Conservation (phyloP, 1,284 basidiomycete genomes). For the Amylostereum areolatum region DNA sequence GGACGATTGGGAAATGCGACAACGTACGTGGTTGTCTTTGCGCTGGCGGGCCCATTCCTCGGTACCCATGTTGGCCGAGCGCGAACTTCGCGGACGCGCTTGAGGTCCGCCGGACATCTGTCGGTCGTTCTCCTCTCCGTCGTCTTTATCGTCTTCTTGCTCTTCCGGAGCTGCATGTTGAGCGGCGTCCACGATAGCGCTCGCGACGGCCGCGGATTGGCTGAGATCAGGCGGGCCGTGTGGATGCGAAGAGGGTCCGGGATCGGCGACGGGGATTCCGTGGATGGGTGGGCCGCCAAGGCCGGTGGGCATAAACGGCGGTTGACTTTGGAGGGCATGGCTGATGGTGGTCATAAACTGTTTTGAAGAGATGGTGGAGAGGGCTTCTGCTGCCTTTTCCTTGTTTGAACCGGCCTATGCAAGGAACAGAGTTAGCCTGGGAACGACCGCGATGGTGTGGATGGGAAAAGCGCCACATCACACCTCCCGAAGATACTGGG, state of each 20-base stretch:
- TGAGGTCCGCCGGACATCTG: conserved; percentile 15
- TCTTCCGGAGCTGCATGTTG: conserved; percentile 16
- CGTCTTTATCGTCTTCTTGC: conserved; percentile 31
- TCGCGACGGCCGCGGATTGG: no score
- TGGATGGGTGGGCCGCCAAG: conserved; percentile 6
- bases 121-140: conserved; percentile 24
- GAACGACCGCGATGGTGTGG: no score
- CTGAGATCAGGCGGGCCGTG: conserved; percentile 46
- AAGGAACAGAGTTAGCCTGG: no score
- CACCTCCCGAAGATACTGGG: no score
- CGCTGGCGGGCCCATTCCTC: conserved; percentile 80
- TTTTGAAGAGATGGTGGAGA: no score
- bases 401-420: no score
- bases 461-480: no score
- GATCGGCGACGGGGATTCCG: conserved; percentile 31
- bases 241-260: conserved; percentile 70
- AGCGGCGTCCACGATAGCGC: no score
- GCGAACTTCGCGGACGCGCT: conserved; percentile 34
- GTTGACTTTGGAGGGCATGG: not conserved
- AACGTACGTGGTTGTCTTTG: conserved; percentile 78
- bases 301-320: not conserved
- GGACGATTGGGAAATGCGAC: not conserved
- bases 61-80: conserved; percentile 53
- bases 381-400: no score
- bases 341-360: no score